These are phyloP conservation scores for Lojkania enalia DNA, from an alignment of 2,329 filamentous ascomycete species.

Conservation along the genomic window DNA sequence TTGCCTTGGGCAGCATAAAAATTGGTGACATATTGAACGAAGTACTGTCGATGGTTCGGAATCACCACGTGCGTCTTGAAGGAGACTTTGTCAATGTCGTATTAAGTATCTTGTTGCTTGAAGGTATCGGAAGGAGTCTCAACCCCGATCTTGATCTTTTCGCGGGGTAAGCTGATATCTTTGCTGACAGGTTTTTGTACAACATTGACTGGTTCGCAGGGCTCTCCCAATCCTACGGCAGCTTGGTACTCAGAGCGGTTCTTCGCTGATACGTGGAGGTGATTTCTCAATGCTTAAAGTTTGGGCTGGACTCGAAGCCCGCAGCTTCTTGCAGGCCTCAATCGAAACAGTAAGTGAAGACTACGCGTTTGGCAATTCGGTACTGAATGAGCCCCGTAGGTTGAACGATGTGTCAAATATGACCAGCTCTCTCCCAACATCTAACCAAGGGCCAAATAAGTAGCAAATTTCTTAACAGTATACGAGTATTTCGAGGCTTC, in stretches of 20 bases:
- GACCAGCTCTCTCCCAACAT: conserved; percentile 87
- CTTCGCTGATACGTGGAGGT: conserved; percentile 53
- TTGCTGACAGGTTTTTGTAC: too few species aligned
- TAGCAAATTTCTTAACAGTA: too few species aligned
- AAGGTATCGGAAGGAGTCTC: conserved; percentile 87
- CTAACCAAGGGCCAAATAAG: too few species aligned
- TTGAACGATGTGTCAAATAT: conserved; percentile 88
- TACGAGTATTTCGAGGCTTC: too few species aligned
- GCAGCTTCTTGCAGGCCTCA: conserved; percentile 86
- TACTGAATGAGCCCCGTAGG: conserved; percentile 52
- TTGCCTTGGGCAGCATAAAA: conserved; percentile 91
- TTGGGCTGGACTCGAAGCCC: conserved; percentile 87
- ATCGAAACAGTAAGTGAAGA: conserved; percentile 80
- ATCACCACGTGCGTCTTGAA: conserved; percentile 90
- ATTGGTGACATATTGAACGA: conserved; percentile 94
- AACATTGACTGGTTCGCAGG: conserved; percentile 57
- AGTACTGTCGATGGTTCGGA: conserved; percentile 87
- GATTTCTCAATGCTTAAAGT: conserved; percentile 75
- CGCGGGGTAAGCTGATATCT: conserved; percentile 62
- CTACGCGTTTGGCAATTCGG: too few species aligned
- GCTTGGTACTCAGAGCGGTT: conserved; percentile 76
- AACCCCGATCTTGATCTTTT: conserved; percentile 89
- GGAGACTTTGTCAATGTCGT: conserved; percentile 99
- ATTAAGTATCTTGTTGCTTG: conserved; percentile 87
- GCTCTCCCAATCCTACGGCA: conserved; percentile 89